A percentile compares a stretch with the other conserved stretches of the same genome.
phyloP scores from a whole-genome alignment of 1,284 basidiomycete genomes.

The Melampsora allii-populina region DNA sequence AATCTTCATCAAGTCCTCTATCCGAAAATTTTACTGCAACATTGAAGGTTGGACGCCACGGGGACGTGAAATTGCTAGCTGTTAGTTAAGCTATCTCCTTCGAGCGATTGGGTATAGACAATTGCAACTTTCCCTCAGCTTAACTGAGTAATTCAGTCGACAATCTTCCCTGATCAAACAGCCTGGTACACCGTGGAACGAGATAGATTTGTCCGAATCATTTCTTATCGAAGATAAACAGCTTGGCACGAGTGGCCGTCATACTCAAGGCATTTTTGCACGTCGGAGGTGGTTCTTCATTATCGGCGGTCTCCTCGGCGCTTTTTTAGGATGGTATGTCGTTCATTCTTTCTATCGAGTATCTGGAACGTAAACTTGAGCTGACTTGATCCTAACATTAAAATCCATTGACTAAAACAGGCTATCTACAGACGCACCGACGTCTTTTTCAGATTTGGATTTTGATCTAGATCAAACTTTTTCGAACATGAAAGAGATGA shows the following conservation, averaged over 20 bases:
- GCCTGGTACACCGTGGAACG: constrained; percentile 19
- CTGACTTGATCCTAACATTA: background rate
- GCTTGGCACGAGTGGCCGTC: background rate
- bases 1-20: too few relatives aligned
- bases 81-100: constrained; percentile 1
- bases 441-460: constrained; percentile 22
- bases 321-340: constrained; percentile 38
- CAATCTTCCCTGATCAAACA: background rate
- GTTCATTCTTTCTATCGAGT: background rate
- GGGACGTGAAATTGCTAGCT: constrained; percentile 10
- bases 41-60: constrained; percentile 1
- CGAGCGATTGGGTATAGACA: background rate
- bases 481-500: constrained; percentile 28
- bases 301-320: constrained; percentile 34
- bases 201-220: constrained; percentile 8
- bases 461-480: constrained; percentile 43
- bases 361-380: background rate
- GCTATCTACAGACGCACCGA: constrained; percentile 27
- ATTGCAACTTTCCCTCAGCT: background rate
- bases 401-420: background rate
- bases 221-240: constrained; percentile 9
- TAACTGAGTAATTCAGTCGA: background rate
- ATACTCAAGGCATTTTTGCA: constrained; percentile 15
- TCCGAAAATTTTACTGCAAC: constrained; percentile 6
- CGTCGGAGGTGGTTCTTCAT: constrained; percentile 29